Evolutionary conservation across 345 rosid species (phyloP).

Genomic region (Turritis glabra): DNA sequence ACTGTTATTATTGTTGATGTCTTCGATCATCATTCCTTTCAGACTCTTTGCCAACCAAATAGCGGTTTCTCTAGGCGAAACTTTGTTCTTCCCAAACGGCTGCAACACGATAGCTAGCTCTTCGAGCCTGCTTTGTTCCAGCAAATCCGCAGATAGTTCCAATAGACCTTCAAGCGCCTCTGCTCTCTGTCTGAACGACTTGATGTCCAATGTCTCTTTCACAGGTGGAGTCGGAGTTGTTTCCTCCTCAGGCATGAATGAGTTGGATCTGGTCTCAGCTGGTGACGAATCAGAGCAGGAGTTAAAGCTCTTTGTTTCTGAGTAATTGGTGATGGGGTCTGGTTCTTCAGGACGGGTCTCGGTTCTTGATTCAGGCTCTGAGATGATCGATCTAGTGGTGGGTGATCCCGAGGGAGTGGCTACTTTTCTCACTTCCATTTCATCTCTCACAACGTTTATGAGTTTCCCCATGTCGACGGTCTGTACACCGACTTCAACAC

Average conservation of each 20-base stretch:
- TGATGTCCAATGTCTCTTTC: conserved; percentile 74
- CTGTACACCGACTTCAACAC: conserved; percentile 75
- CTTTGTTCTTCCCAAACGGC: conserved; percentile 96
- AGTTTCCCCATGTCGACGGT: conserved; percentile 74
- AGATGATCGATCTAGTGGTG: conserved; percentile 41
- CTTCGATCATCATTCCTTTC: conserved; percentile 94
- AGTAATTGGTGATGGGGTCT: conserved; percentile 43
- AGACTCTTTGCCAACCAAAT: conserved; percentile 97
- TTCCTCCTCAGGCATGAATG: conserved; percentile 53
- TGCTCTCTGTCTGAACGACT: conserved; percentile 93
- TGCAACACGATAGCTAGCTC: conserved; percentile 91
- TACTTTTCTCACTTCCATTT: conserved; percentile 58
- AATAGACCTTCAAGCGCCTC: conserved; percentile 97
- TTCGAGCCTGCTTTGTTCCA: conserved; percentile 80
- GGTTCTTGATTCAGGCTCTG: conserved; percentile 44
- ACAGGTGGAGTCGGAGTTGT: conserved; percentile 44
- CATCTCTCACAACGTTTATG: conserved; percentile 74
- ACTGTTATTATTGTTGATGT: conserved; percentile 40
- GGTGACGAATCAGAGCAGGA: conserved; percentile 42
- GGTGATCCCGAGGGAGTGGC: conserved; percentile 49
- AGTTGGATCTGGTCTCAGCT: conserved; percentile 44
- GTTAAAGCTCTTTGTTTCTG: conserved; percentile 48
- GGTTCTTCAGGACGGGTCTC: conserved; percentile 26
- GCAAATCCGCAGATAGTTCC: conserved; percentile 90
- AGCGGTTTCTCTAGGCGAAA: conserved; percentile 97